Percentiles rank a stretch among this genome's conserved stretches.
Conservation (phyloP, 306 rosid genomes). For the Astragalus membranaceus region DNA sequence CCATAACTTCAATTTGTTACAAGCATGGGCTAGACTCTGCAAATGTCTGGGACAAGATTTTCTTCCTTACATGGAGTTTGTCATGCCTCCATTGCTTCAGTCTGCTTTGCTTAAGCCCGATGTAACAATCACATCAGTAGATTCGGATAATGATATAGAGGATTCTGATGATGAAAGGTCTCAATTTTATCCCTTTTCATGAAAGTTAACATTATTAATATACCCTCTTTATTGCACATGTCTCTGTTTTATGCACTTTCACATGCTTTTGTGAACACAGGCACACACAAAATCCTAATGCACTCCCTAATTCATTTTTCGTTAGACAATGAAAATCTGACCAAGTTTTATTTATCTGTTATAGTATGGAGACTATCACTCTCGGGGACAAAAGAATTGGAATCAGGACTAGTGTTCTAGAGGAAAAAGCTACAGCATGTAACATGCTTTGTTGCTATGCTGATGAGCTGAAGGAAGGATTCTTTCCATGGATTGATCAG, state of each 20-base stretch:
- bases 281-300: no score
- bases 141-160: constrained; percentile 76
- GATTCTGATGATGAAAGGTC: constrained; percentile 99
- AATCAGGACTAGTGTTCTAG: constrained; percentile 94
- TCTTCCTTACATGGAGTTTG: constrained; percentile 95
- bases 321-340: no score
- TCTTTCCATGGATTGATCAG: constrained; percentile 99
- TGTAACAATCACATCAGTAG: constrained; percentile 94
- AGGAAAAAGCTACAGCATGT: constrained; percentile 99
- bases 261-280: no score
- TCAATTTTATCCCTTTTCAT: no score
- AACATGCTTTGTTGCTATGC: constrained; percentile 99
- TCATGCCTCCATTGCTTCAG: constrained; percentile 93
- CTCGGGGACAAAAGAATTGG: no score
- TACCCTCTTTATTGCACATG: no score
- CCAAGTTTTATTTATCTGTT: no score
- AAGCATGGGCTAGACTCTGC: constrained; percentile 99
- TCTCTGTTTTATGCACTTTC: no score
- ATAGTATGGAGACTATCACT: no score
- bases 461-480: constrained; percentile 96
- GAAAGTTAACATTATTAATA: no score
- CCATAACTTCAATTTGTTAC: no score
- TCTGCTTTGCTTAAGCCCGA: constrained; percentile 98
- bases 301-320: no score
- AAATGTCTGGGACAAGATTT: constrained; percentile 98